Evolutionary conservation across 306 rosid species (phyloP), one percentile per base, ranked within the genome.

Genomic region (Chamaecrista fasciculata): DNA sequence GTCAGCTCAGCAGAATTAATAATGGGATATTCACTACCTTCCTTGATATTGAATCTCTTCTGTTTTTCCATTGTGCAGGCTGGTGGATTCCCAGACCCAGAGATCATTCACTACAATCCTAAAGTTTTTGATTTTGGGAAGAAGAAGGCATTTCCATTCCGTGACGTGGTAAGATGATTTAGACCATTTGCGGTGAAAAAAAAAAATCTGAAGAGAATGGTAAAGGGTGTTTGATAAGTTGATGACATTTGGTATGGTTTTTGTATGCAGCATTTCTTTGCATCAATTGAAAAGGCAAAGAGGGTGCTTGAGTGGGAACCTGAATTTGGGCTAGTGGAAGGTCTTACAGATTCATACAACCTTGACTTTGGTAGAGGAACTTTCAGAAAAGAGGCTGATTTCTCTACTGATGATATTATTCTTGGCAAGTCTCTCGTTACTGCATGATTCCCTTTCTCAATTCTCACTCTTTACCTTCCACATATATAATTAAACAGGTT

Each of bases 41-140:
- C n/a, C n/a, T n/a, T n/a, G n/a, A n/a, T n/a, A n/a, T n/a, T n/a
- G n/a, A 66, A 1, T 65, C 11, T 66, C 70, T 25, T 71, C 56
- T 74, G 51, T 47, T 6, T 29, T 53, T 25, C 28, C 36, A 1
- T 55, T 8, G 23, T 29, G 40, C 73, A 82, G 98, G 98, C 96
- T 36, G 98, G 80, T 11, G 96, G 98, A 4, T 94, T 94, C 74
- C 98, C 96, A 1, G 97, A 90, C 84, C 97, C 98, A 14, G 98
- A 94, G 86, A 67, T 94, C 69, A 46, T 91, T 78, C 99, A 88
- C 82, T 94, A 82, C 75, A 94, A 94, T 68, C 99, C 96, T 5
- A 94, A 88, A 83, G 96, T 86, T 50, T 94, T 75, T 23, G 97
- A 94, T 67, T 94, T 94, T 57, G 98, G 97, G 43, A 90, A 94